Evolutionary conservation across 1,284 basidiomycete genomes (phyloP), one percentile per base, ranked within the genome.

Genomic region (Melampsora larici-populina): DNA sequence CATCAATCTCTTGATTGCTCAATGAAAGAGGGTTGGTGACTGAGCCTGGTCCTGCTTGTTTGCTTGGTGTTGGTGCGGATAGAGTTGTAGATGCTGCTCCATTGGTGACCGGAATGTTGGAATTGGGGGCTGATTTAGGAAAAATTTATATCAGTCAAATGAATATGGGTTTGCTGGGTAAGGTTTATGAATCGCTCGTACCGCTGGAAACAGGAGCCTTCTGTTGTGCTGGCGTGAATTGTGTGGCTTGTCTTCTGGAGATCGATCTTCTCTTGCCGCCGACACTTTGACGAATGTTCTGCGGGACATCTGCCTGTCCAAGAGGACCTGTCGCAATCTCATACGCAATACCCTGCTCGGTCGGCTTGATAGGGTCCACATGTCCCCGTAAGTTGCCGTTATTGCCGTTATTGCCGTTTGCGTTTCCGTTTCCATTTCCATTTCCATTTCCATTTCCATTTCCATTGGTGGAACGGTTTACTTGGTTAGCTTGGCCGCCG

Each of bases 281-380:
- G 26, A 40, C 26, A 33, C 18, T 40, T 36, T 69, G 55, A 29
- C 68, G 75, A 2, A 60, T 60, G 9, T 29, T 40, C 17, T 77
- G 67, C 9, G 75, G 75, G 1, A 62, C 31, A 69, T 77, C 75
- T 11, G 75, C 75, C 69, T 77, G 75, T 6, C 75, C 75, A 26
- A 77, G 67, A 51, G 75, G 75, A 33, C 67, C 75, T 15, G 75
- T 77, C 0, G 67, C 40, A 55, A 69, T 70, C 24, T 77, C 75
- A 21, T 24, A 65, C 18, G 33, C 17, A 26, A 69, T 77, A 4
- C 75, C 75, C 26, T 77, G 58, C 9, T 18, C 49, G 21, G 75
- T 77, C 6, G 75, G 67, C 1, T 17, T 29, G 26, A 62, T 77
- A 7, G 75, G 21, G 15, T 31, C 40, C 26, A 68, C 40, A 26